Base-by-base conservation (phyloP, 495 filamentous ascomycete species). In the Paragyromitra xinjiangensis region DNA sequence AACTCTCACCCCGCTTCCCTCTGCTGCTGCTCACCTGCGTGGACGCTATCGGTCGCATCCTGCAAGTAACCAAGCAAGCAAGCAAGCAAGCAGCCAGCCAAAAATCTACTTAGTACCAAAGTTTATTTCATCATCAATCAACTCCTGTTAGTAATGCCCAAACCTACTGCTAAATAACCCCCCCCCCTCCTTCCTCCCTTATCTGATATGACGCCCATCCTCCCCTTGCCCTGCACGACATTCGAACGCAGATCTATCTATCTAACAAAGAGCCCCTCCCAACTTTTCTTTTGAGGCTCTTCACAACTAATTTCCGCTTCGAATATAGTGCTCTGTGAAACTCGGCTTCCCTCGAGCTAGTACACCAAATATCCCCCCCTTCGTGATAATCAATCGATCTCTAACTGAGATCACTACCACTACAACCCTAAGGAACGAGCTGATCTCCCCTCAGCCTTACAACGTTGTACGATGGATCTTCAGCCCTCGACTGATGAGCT, bases 401-500 rank as follows among this genome's bases (percentile, higher is more conserved):
- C 68, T 65, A 56, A 8, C 67, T 51, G 77, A 79, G 75, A 73
- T 72, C 50, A 66, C 19, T 14, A 56, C 53, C 26, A 67, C 45
- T 66, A 66, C 50, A 50, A 45, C 16, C 39, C 29, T 12, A 71
- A 73, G 48, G 59, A 73, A 73, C 69, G 40, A 77, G 61, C 69
- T 77, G 75, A 79, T 64, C 56, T 51, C 66, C 61, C 65, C 37
- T 34, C 26, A n/a, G 6, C 26, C 29, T 14, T 61, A 45, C 69
- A 22, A n/a, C 26, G 39, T 37, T 50, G 37, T 45, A 72, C 44
- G 65, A 93, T 93, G 91, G 91, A 93, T 82, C 88, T 87, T 78
- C 89, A 90, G 81, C 88, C 87, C 78, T 89, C 92, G 86, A 96
- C 90, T 83, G 95, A 98, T 85, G 96, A 98, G 89, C 94, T 99